Evolutionary conservation across 2,329 filamentous ascomycete species (phyloP).

Genomic region (Fragosphaeria purpurea): DNA sequence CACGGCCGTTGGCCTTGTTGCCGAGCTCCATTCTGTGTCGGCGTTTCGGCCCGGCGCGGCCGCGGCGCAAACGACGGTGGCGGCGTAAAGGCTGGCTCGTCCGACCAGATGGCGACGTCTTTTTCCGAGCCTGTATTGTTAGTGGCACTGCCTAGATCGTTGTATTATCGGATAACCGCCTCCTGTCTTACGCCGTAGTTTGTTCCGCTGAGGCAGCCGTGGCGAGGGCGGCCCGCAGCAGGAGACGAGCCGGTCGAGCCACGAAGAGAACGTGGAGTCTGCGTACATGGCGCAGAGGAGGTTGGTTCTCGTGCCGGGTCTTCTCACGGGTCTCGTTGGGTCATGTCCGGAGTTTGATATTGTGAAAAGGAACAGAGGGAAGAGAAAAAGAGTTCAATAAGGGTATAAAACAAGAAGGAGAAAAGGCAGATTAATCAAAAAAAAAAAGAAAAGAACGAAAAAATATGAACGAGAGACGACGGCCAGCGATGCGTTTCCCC

Average conservation of each 20-base stretch:
- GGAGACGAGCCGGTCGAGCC: slow-evolving; percentile 34
- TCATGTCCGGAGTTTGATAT: slow-evolving; percentile 1
- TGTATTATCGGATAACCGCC: neutral
- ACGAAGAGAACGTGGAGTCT: slow-evolving; percentile 33
- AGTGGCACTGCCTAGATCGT: neutral
- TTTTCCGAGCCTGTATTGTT: slow-evolving; percentile 17
- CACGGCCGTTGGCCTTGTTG: neutral
- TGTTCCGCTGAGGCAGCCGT: neutral
- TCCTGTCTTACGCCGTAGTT: neutral
- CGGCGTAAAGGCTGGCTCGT: slow-evolving; percentile 22
- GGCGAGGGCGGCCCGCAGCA: slow-evolving; percentile 30
- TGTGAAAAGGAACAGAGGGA: slow-evolving; percentile 3
- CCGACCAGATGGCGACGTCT: slow-evolving; percentile 18
- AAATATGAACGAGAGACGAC: slow-evolving; percentile 2
- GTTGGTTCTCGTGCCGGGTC: too few species aligned
- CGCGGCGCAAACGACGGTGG: slow-evolving; percentile 18
- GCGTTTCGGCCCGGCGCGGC: slow-evolving; percentile 1
- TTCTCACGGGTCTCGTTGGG: too few species aligned
- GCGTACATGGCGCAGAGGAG: slow-evolving; percentile 23
- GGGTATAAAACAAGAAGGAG: neutral
- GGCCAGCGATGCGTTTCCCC: neutral
- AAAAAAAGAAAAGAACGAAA: neutral
- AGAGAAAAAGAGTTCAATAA: neutral
- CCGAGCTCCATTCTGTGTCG: neutral
- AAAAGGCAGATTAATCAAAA: neutral